Conservation (phyloP, 75 land plant genomes). For the Isoetes taiwanensis region DNA sequence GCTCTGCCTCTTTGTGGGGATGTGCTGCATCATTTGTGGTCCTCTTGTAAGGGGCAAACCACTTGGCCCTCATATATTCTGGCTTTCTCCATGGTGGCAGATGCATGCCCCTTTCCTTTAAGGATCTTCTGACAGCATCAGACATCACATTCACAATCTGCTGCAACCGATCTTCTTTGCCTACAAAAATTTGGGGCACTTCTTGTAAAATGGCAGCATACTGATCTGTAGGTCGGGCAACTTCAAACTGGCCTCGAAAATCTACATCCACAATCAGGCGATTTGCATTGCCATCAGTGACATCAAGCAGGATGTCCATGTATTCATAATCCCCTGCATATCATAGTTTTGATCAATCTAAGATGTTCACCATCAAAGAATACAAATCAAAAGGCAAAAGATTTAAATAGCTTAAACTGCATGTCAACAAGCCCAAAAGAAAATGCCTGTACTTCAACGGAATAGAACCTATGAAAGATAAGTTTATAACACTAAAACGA, state of each 20-base stretch:
- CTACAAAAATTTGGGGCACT: constrained; percentile 65
- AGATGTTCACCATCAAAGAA: too few species aligned
- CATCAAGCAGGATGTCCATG: constrained; percentile 48
- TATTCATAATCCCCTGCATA: constrained; percentile 59
- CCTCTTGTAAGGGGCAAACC: constrained; percentile 62
- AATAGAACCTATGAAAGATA: too few species aligned
- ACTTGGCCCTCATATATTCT: constrained; percentile 80
- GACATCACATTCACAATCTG: constrained; percentile 53
- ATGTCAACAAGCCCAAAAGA: too few species aligned
- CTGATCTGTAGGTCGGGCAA: constrained; percentile 59
- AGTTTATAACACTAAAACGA: too few species aligned
- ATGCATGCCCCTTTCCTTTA: constrained; percentile 74
- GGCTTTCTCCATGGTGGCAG: constrained; percentile 89
- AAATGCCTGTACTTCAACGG: too few species aligned
- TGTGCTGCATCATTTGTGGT: constrained; percentile 14
- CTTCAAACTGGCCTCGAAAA: constrained; percentile 79
- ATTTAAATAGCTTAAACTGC: too few species aligned
- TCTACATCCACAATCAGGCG: constrained; percentile 69
- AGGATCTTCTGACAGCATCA: constrained; percentile 62
- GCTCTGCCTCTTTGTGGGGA: background rate
- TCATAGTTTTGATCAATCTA: too few species aligned
- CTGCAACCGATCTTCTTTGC: constrained; percentile 57
- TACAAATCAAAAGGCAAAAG: too few species aligned
- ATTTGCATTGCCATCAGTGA: constrained; percentile 11
- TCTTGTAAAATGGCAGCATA: constrained; percentile 45